Conservation (phyloP, 83 land plant genomes). For the Picea engelmannii region DNA sequence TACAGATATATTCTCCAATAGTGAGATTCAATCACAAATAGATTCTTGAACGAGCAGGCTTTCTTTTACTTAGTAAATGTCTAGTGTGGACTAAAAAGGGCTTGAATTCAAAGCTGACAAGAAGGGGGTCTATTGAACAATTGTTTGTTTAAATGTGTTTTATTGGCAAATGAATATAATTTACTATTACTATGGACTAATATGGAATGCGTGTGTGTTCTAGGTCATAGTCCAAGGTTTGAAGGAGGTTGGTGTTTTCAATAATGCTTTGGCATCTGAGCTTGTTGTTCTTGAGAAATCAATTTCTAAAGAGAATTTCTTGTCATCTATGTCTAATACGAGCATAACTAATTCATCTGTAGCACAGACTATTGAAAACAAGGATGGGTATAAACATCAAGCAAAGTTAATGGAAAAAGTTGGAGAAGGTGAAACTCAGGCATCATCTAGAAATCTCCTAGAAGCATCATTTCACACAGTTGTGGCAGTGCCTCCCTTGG, state of each 20-base stretch:
- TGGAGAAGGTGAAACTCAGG: too few species aligned
- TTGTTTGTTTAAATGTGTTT: too few species aligned
- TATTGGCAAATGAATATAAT: too few species aligned
- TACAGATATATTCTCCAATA: slow-evolving; percentile 91
- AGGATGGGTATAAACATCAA: neutral
- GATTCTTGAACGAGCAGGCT: neutral
- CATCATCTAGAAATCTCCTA: too few species aligned
- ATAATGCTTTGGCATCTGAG: slow-evolving; percentile 58
- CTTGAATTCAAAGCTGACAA: too few species aligned
- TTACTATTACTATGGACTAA: neutral
- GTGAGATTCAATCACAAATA: slow-evolving; percentile 7
- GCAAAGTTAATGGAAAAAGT: too few species aligned
- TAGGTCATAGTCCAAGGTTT: slow-evolving; percentile 84
- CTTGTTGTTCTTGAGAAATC: slow-evolving; percentile 26
- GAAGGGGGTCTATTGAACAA: too few species aligned
- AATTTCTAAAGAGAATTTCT: slow-evolving; percentile 35
- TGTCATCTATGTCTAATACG: slow-evolving; percentile 21
- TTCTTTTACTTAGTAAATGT: neutral
- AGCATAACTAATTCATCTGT: slow-evolving; percentile 26
- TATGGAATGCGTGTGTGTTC: too few species aligned
- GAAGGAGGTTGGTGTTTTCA: slow-evolving; percentile 73
- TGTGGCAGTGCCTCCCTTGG: too few species aligned
- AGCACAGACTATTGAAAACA: neutral
- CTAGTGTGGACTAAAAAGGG: neutral
- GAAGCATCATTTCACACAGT: too few species aligned